Evolutionary conservation across 2,329 filamentous ascomycete genomes (phyloP).

Genomic region (Nemania bipapillata): DNA sequence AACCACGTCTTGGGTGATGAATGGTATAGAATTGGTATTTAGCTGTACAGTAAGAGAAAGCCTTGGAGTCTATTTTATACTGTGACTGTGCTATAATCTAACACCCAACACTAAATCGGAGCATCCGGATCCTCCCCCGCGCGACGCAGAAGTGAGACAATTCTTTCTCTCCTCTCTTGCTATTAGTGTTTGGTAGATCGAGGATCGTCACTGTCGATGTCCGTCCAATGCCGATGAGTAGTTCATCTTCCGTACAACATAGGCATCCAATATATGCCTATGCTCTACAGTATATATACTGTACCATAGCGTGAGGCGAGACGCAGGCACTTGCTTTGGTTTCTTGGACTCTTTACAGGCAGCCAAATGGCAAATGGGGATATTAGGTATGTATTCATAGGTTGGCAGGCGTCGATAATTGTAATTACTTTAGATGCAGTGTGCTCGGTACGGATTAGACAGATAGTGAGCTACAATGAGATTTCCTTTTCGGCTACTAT

Average conservation of each 20-base stretch:
- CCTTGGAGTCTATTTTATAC: too few relatives aligned
- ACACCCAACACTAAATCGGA: too few relatives aligned
- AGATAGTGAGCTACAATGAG: neutral
- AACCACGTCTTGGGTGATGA: too few relatives aligned
- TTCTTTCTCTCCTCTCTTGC: neutral
- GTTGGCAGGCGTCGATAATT: neutral
- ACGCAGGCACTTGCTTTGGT: neutral
- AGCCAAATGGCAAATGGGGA: too few relatives aligned
- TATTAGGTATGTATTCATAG: too few relatives aligned
- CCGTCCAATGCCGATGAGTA: too few relatives aligned
- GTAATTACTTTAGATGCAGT: neutral
- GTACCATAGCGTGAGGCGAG: neutral
- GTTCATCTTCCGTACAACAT: neutral
- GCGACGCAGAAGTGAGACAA: too few relatives aligned
- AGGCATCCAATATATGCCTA: neutral
- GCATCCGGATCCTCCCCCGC: too few relatives aligned
- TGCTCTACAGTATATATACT: too few relatives aligned
- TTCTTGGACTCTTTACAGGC: neutral
- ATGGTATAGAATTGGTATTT: too few relatives aligned
- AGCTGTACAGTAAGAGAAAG: too few relatives aligned
- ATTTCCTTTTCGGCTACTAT: neutral
- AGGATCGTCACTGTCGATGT: neutral
- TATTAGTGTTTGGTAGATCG: neutral
- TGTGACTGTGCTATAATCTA: too few relatives aligned
- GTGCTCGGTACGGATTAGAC: neutral